phyloP scores from a whole-genome alignment of 2,329 filamentous ascomycete genomes.

The Microascus cirrosus region DNA sequence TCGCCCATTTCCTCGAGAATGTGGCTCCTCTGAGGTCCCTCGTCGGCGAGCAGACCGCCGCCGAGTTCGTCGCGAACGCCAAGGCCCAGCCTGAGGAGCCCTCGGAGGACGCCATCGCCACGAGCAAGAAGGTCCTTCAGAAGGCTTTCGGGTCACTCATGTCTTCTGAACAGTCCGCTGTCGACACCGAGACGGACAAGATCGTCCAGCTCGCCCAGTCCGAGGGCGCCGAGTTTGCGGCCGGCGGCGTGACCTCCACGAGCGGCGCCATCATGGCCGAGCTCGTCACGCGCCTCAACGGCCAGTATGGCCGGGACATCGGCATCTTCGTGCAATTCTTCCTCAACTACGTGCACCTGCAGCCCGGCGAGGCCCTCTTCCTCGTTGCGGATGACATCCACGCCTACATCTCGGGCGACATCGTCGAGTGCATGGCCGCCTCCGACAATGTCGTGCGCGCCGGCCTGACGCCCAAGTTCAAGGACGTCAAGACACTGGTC shows the following conservation, averaged over 20 bases:
- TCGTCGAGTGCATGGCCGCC: slow-evolving; percentile 97
- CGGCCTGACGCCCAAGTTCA: slow-evolving; percentile 97
- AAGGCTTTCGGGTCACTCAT: slow-evolving; percentile 69
- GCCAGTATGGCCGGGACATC: slow-evolving; percentile 80
- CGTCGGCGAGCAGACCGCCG: slow-evolving; percentile 53
- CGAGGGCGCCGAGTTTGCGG: slow-evolving; percentile 64
- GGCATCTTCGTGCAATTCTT: slow-evolving; percentile 95
- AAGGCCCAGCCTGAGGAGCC: slow-evolving; percentile 25
- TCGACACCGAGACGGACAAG: slow-evolving; percentile 44
- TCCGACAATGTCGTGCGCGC: slow-evolving; percentile 98
- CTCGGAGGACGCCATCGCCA: slow-evolving; percentile 30
- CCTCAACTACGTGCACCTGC: slow-evolving; percentile 84
- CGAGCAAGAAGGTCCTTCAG: slow-evolving; percentile 67
- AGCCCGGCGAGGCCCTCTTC: slow-evolving; percentile 89
- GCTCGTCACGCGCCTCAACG: slow-evolving; percentile 65
- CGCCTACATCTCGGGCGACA: slow-evolving; percentile 85
- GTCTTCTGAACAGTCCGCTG: slow-evolving; percentile 56
- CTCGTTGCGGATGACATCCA: slow-evolving; percentile 95
- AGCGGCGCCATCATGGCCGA: slow-evolving; percentile 61
- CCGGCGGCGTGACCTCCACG: slow-evolving; percentile 56
- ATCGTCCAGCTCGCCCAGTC: slow-evolving; percentile 61
- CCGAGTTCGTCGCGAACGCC: slow-evolving; percentile 38
- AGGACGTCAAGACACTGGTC: slow-evolving; percentile 82
- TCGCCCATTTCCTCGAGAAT: slow-evolving; percentile 66
- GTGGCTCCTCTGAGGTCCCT: slow-evolving; percentile 48